Percentiles rank a stretch among this genome's conserved stretches.
phyloP scores from a whole-genome alignment of 768 basidiomycete species.

The Naganishia kalamii region DNA sequence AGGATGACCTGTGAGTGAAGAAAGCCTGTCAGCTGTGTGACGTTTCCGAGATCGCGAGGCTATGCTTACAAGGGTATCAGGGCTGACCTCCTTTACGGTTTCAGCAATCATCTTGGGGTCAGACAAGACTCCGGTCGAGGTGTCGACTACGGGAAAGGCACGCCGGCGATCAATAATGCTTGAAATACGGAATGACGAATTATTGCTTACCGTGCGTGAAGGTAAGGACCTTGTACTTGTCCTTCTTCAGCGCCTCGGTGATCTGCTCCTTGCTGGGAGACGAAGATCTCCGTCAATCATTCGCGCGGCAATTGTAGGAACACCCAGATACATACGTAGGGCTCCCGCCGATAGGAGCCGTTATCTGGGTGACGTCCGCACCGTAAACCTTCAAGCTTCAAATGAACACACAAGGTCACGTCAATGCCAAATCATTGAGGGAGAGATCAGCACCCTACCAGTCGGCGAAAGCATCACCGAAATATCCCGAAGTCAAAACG shows the following conservation, averaged over 20 bases:
- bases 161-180: neutral
- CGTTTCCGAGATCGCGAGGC: neutral
- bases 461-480: slow-evolving; percentile 82
- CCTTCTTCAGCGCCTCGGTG: slow-evolving; percentile 58
- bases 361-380: slow-evolving; percentile 75
- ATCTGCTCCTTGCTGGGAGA: slow-evolving; percentile 35
- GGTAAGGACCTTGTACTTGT: slow-evolving; percentile 81
- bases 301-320: neutral
- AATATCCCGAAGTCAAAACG: slow-evolving; percentile 86
- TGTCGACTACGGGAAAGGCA: slow-evolving; percentile 37
- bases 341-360: slow-evolving; percentile 72
- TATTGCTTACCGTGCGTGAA: slow-evolving; percentile 66
- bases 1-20: slow-evolving; percentile 56
- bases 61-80: slow-evolving; percentile 65
- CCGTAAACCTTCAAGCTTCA: slow-evolving; percentile 76
- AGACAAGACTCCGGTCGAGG: slow-evolving; percentile 66
- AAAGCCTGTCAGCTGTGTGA: neutral
- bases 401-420: neutral
- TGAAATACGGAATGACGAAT: neutral
- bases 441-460: slow-evolving; percentile 55
- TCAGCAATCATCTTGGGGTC: slow-evolving; percentile 69
- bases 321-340: slow-evolving; percentile 49
- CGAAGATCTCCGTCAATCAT: neutral
- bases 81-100: slow-evolving; percentile 67
- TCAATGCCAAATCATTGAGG: neutral